A percentile compares a stretch with the other conserved stretches of the same genome.
Conservation (phyloP, 225 moss, liverwort and hornwort species). For the Physcomitrellopsis africana region DNA sequence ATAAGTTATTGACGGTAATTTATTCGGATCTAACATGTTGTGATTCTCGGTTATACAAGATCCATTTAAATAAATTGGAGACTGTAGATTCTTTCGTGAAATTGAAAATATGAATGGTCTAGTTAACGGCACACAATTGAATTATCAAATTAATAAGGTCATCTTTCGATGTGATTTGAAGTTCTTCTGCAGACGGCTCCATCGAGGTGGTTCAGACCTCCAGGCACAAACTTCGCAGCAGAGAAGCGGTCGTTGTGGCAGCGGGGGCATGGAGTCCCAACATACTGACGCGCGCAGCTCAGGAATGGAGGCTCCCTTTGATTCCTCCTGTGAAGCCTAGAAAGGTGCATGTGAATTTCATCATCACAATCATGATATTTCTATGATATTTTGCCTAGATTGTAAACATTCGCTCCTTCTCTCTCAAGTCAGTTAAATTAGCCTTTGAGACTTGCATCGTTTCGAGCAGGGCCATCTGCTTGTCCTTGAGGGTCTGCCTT, state of each 20-base stretch:
- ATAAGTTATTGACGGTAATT: slow-evolving; percentile 13
- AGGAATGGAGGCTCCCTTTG: slow-evolving; percentile 61
- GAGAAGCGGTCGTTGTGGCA: slow-evolving; percentile 81
- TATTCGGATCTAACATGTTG: background rate
- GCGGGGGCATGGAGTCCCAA: slow-evolving; percentile 89
- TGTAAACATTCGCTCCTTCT: slow-evolving; percentile 9
- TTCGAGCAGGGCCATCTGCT: slow-evolving; percentile 82
- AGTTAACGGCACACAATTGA: background rate
- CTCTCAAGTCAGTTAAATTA: slow-evolving; percentile 11
- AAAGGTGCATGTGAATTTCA: slow-evolving; percentile 52
- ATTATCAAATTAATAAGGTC: slow-evolving; percentile 15
- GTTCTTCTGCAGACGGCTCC: slow-evolving; percentile 62
- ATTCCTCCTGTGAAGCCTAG: slow-evolving; percentile 79
- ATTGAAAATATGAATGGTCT: background rate
- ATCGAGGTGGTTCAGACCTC: slow-evolving; percentile 67
- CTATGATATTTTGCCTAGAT: slow-evolving; percentile 16
- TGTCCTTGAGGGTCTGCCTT: slow-evolving; percentile 64
- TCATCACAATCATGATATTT: slow-evolving; percentile 4
- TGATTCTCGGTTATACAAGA: background rate
- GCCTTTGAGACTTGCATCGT: slow-evolving; percentile 28
- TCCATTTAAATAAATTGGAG: background rate
- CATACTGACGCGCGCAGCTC: slow-evolving; percentile 58
- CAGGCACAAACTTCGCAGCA: slow-evolving; percentile 63
- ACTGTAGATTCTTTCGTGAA: background rate
- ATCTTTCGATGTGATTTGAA: slow-evolving; percentile 43